Percentiles rank a stretch among this genome's conserved stretches.
phyloP scores from a whole-genome alignment of 352 stramenopile genomes.

The Aphanomyces invadans region DNA sequence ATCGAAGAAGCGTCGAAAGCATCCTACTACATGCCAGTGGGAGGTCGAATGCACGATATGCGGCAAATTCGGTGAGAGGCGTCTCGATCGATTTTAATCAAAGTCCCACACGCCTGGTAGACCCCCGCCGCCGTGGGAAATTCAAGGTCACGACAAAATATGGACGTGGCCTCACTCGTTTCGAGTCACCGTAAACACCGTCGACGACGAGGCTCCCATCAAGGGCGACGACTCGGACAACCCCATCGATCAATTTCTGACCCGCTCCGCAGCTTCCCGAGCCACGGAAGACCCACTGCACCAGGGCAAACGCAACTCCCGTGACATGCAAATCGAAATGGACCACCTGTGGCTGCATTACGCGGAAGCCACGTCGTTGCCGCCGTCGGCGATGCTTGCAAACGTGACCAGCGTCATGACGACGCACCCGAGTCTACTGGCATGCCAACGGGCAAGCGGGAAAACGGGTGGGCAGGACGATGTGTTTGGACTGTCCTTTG shows the following conservation, averaged over 20 bases:
- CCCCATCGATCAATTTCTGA: not conserved
- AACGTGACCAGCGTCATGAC: not conserved
- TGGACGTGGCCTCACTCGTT: conserved; percentile 11
- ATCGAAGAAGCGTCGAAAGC: not conserved
- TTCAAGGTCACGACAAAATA: not conserved
- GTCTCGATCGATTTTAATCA: too few relatives aligned
- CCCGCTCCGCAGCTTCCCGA: not conserved
- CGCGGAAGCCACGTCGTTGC: not conserved
- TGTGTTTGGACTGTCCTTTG: conserved; percentile 1
- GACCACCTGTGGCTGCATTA: not conserved
- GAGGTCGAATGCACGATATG: conserved; percentile 1
- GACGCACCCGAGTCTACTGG: not conserved
- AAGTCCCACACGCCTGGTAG: not conserved
- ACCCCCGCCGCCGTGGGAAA: not conserved
- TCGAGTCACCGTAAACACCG: not conserved
- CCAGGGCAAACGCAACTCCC: too few relatives aligned
- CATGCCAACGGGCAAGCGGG: not conserved
- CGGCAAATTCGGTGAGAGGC: not conserved
- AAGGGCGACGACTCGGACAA: not conserved
- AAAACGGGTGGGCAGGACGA: too few relatives aligned
- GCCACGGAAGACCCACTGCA: not conserved
- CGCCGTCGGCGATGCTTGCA: not conserved
- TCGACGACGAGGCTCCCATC: not conserved
- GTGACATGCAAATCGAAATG: too few relatives aligned
- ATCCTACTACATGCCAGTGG: conserved; percentile 1